Percentiles rank a stretch among this genome's conserved stretches.
These are phyloP conservation scores for Didymella segeticola DNA, from an alignment of 2,329 filamentous ascomycete species.

Conservation along the genomic window DNA sequence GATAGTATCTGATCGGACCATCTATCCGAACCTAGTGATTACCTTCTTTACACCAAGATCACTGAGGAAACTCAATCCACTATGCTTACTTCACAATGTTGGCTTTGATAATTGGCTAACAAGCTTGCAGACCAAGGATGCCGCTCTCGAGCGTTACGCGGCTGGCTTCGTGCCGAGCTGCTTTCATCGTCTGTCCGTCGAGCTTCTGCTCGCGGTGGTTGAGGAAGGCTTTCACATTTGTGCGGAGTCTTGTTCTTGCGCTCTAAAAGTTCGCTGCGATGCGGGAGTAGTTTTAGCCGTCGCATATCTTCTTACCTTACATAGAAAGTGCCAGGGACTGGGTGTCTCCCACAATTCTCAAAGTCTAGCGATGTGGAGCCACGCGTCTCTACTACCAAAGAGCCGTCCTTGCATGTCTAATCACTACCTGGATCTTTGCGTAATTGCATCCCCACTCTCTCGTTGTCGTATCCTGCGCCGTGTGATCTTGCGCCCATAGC, in stretches of 20 bases:
- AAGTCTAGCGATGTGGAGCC: not conserved
- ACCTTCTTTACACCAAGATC: conserved; percentile 70
- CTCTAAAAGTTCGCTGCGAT: too few species aligned
- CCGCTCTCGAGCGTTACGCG: not conserved
- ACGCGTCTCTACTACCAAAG: not conserved
- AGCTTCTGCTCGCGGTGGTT: not conserved
- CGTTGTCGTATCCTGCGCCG: conserved; percentile 19
- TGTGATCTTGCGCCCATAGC: conserved; percentile 44
- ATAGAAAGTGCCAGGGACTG: not conserved
- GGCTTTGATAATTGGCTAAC: conserved; percentile 27
- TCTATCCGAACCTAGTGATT: conserved; percentile 53
- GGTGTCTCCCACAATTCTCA: not conserved
- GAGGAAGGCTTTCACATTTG: conserved; percentile 6
- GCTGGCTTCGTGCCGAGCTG: not conserved
- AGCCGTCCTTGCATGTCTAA: not conserved
- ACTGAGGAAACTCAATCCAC: conserved; percentile 59
- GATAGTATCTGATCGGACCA: conserved; percentile 68
- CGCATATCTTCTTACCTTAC: not conserved
- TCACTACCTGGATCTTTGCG: not conserved
- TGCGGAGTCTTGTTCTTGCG: too few species aligned
- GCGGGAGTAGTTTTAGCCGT: not conserved
- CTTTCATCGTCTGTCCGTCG: conserved; percentile 6
- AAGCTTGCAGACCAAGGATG: conserved; percentile 23
- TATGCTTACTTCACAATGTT: conserved; percentile 20
- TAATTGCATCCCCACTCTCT: not conserved